Conservation (phyloP, 2,329 filamentous ascomycete species). For the Epichloe typhina region DNA sequence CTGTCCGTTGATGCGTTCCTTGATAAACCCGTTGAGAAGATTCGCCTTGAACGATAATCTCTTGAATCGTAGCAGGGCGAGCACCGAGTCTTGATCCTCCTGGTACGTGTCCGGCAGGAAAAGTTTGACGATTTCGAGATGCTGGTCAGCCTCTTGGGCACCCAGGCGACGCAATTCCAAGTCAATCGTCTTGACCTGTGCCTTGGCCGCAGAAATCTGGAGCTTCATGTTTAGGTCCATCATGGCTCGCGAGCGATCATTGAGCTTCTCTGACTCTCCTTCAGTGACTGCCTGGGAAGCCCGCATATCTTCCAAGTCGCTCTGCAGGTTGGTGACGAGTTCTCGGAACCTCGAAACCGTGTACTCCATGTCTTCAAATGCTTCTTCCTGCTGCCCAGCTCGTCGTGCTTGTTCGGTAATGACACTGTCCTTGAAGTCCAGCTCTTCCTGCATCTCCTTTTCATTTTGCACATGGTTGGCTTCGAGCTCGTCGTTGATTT, state of each 20-base stretch:
- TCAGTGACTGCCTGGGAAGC: constrained; percentile 88
- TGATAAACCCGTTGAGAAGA: constrained; percentile 64
- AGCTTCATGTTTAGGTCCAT: constrained; percentile 94
- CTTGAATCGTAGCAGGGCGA: constrained; percentile 78
- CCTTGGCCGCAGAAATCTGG: constrained; percentile 78
- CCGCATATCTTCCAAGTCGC: constrained; percentile 80
- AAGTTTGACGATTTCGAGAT: constrained; percentile 75
- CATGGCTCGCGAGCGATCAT: constrained; percentile 79
- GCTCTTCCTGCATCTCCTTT: constrained; percentile 86
- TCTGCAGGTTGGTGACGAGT: constrained; percentile 73
- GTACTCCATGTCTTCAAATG: constrained; percentile 79
- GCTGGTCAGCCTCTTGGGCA: constrained; percentile 76
- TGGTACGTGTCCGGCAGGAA: constrained; percentile 81
- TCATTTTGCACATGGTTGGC: constrained; percentile 86
- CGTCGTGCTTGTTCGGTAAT: constrained; percentile 71
- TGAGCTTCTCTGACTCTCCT: constrained; percentile 81
- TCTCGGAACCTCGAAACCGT: constrained; percentile 81
- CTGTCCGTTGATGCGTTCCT: constrained; percentile 60
- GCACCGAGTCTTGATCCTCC: constrained; percentile 70
- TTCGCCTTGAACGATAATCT: constrained; percentile 79
- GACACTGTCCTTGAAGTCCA: constrained; percentile 75
- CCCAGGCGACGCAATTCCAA: constrained; percentile 77
- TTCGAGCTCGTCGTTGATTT: constrained; percentile 90
- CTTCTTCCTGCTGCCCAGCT: constrained; percentile 62
- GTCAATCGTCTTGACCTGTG: constrained; percentile 89